Evolutionary conservation across 2,329 filamentous ascomycete genomes (phyloP).

Genomic region (Hypoxylon sp.): DNA sequence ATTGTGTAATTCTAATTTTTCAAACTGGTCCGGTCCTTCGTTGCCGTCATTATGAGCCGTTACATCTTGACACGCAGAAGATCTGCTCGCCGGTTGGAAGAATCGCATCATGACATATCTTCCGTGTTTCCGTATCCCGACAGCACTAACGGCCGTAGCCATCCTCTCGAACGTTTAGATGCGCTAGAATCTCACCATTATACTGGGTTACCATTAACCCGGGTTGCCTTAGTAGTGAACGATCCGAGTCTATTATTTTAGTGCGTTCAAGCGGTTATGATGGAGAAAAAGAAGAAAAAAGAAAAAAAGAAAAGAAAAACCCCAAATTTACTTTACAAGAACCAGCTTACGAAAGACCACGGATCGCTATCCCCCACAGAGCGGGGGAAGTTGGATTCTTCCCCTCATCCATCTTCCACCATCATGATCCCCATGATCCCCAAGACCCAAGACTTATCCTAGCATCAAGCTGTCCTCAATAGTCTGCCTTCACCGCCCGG

Average conservation of each 20-base stretch:
- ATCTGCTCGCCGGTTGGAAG: background rate
- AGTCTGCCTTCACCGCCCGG: conserved; percentile 28
- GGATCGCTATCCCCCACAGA: conserved; percentile 33
- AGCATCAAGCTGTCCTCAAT: conserved; percentile 21
- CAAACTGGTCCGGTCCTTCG: background rate
- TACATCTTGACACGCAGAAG: background rate
- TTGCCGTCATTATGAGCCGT: background rate
- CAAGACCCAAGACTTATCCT: conserved; percentile 30
- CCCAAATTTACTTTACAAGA: conserved; percentile 4
- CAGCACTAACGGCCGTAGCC: background rate
- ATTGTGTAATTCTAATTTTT: conserved; percentile 5
- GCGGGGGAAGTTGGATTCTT: conserved; percentile 31
- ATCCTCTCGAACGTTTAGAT: conserved; percentile 4
- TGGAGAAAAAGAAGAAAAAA: background rate
- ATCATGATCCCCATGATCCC: conserved; percentile 37
- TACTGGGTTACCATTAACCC: conserved; percentile 4
- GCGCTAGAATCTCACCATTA: conserved; percentile 5
- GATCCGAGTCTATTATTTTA: conserved; percentile 17
- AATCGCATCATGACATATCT: background rate
- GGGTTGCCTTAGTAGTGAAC: conserved; percentile 3
- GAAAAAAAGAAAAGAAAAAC: no score
- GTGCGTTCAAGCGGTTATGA: background rate
- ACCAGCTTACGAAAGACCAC: conserved; percentile 14
- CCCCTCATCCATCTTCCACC: conserved; percentile 33
- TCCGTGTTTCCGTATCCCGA: conserved; percentile 3